These are phyloP conservation scores for Puccinia horiana DNA, from an alignment of 1,284 basidiomycete genomes.

Conservation along the genomic window DNA sequence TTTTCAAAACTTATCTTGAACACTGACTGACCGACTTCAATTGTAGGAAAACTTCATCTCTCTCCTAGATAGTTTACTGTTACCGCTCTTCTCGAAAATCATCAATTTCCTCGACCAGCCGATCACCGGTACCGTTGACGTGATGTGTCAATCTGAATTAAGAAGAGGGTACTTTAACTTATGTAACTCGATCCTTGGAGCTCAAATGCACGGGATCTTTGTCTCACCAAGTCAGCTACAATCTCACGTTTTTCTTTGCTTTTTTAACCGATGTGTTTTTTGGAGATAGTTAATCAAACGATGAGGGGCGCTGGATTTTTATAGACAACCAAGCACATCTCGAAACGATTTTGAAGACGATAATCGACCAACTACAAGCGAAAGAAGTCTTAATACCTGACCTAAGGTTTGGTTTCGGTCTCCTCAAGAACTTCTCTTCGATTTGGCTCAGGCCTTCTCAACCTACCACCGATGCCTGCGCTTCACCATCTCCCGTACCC, in stretches of 20 bases:
- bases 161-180: conserved; percentile 86
- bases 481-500: conserved; percentile 68
- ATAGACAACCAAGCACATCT: conserved; percentile 79
- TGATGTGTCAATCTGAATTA: conserved; percentile 76
- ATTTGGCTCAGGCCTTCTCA: conserved; percentile 68
- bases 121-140: conserved; percentile 86
- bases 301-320: not conserved
- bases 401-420: conserved; percentile 77
- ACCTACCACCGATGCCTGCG: conserved; percentile 53
- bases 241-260: conserved; percentile 10
- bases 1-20: not conserved
- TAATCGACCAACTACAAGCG: conserved; percentile 69
- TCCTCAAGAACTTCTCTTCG: conserved; percentile 71
- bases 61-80: conserved; percentile 86
- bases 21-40: not conserved
- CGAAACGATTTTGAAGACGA: conserved; percentile 71
- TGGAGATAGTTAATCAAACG: not conserved
- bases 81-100: conserved; percentile 81
- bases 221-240: conserved; percentile 73
- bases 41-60: conserved; percentile 72
- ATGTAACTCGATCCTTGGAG: conserved; percentile 77
- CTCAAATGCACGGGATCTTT: conserved; percentile 80
- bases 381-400: conserved; percentile 67
- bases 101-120: conserved; percentile 78
- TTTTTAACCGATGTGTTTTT: not conserved